These are phyloP conservation scores for Myxozyma monticola DNA, from an alignment of 805 yeast species.

Conservation along the genomic window DNA sequence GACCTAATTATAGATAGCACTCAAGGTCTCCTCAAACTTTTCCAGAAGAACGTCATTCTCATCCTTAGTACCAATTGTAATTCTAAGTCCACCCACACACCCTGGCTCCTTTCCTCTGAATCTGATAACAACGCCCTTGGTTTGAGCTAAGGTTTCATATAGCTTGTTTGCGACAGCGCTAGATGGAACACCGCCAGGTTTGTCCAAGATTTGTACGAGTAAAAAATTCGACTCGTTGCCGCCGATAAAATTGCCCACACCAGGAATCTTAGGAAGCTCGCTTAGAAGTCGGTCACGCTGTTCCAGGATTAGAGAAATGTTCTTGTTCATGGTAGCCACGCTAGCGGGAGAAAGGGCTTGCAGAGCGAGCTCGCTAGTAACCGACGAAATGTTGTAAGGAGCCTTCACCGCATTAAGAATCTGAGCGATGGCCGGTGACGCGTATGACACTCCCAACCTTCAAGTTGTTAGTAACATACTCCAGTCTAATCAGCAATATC, in stretches of 20 bases:
- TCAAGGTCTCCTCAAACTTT: constrained; percentile 46
- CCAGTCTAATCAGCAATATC: not conserved
- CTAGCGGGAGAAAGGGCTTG: constrained; percentile 68
- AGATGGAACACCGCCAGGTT: constrained; percentile 58
- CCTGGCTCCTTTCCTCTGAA: constrained; percentile 89
- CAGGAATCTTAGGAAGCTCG: constrained; percentile 55
- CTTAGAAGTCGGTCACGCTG: constrained; percentile 59
- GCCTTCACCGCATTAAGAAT: constrained; percentile 89
- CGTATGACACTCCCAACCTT: constrained; percentile 72
- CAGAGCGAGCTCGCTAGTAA: constrained; percentile 72
- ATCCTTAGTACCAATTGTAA: constrained; percentile 78
- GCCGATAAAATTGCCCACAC: constrained; percentile 76
- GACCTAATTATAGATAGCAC: constrained; percentile 6
- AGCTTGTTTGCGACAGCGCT: constrained; percentile 64
- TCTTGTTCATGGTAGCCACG: constrained; percentile 56
- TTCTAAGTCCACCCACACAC: constrained; percentile 82
- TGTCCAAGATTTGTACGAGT: constrained; percentile 67
- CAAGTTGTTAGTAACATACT: not conserved
- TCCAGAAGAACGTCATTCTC: constrained; percentile 65
- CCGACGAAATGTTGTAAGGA: constrained; percentile 87
- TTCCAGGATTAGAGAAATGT: constrained; percentile 50
- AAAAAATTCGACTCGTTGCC: constrained; percentile 86
- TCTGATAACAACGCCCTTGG: constrained; percentile 78
- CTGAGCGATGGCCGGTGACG: constrained; percentile 58
- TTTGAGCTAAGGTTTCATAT: constrained; percentile 69